Evolutionary conservation across 202 grass and related monocot genomes (phyloP), one percentile per base, ranked within the genome.

Genomic region (Panicum virgatum): DNA sequence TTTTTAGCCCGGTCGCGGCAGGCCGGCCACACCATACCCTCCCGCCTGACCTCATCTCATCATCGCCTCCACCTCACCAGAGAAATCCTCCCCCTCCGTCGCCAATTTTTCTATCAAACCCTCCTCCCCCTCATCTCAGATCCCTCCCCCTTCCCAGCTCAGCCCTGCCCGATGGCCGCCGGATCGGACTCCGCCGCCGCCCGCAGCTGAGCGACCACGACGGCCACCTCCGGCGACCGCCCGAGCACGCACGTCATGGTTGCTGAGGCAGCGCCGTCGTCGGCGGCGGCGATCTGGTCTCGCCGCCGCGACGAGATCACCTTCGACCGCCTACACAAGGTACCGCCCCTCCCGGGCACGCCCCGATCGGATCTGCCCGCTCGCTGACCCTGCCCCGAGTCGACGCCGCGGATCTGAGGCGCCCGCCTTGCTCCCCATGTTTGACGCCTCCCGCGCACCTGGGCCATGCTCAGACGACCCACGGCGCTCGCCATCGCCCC

Each of bases 281-380:
- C n/a, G n/a, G n/a, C n/a, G n/a, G n/a, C n/a, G 7, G 54, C 89
- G 84, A 97, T 97, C 86, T 97, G 94, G 94, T 93, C 91, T 66
- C 83, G 72, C 66, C 83, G 86, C 46, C 87, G 89, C 63, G 91
- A 93, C 32, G 86, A 91, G 58, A 88, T 93, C 86, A 88, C 94
- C 67, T 88, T 93, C 86, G 94, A 97, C 83, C 91, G 84, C 77
- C 89, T 97, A 29, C 91, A 89, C 72, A 97, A 91, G 91, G 94
- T 97, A 89, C 63, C 15, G 42, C 66, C 66, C 40, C 16, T 46
- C 74, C 47, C 36, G 78, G 29, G 66, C 60, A 79, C 16, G 60
- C 44, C 70, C 89, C 62, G 79, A 70, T 81, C 69, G 60, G 80
- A 88, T 88, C 86, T 83, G 80, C 47, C 37, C 37, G 50, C 60